phyloP scores from a whole-genome alignment of 345 rosid genomes.

The Camelina hispida region DNA sequence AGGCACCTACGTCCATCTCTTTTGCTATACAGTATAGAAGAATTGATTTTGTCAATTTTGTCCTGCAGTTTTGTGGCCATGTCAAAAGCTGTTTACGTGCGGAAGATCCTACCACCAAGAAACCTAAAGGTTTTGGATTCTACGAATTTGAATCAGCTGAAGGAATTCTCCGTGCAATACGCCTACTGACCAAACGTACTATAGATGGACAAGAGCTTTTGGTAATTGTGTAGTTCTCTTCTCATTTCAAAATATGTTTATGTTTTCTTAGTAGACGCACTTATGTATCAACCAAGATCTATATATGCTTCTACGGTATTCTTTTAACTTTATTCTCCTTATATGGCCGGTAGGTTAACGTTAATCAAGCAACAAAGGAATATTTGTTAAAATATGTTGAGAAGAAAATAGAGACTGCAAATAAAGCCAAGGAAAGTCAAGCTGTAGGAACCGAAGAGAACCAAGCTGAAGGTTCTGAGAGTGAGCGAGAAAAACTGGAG shows the following conservation, averaged over 20 bases:
- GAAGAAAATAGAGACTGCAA: slow-evolving; percentile 72
- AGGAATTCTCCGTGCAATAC: slow-evolving; percentile 94
- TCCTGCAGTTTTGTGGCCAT: slow-evolving; percentile 86
- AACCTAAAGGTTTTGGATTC: slow-evolving; percentile 91
- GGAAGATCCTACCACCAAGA: slow-evolving; percentile 78
- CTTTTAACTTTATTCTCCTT: slow-evolving; percentile 12
- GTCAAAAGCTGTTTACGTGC: slow-evolving; percentile 92
- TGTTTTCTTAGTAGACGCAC: slow-evolving; percentile 4
- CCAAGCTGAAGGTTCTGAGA: slow-evolving; percentile 53
- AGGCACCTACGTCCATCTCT: slow-evolving; percentile 20
- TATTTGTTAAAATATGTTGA: slow-evolving; percentile 80
- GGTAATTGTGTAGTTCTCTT: slow-evolving; percentile 55
- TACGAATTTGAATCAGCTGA: slow-evolving; percentile 97
- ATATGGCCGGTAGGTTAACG: slow-evolving; percentile 64
- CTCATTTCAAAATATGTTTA: slow-evolving; percentile 10
- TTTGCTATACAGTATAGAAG: slow-evolving; percentile 8
- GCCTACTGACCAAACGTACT: slow-evolving; percentile 80
- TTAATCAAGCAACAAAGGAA: slow-evolving; percentile 87
- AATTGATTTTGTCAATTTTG: slow-evolving; percentile 29
- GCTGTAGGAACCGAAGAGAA: slow-evolving; percentile 49
- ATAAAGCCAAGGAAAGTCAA: slow-evolving; percentile 64
- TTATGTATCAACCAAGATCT: slow-evolving; percentile 11
- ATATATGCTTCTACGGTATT: neutral
- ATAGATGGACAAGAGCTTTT: slow-evolving; percentile 92
- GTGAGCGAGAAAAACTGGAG: slow-evolving; percentile 49